Conservation (phyloP, 306 rosid species). For the cucumber (Cucumis sativus) region DNA sequence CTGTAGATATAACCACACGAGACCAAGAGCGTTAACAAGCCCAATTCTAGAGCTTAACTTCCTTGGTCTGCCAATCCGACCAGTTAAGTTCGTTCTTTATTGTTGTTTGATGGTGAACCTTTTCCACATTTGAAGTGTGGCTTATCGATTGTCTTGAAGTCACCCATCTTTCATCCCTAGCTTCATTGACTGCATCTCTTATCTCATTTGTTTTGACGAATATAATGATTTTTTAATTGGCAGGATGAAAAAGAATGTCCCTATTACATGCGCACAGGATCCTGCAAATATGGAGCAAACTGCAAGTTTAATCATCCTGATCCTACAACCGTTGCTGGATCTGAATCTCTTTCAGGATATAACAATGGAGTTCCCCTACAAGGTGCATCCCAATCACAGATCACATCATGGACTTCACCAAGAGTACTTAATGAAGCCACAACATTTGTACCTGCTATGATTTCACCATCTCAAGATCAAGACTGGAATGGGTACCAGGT, state of each 20-base stretch:
- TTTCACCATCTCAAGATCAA: slow-evolving; percentile 40
- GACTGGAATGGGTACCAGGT: slow-evolving; percentile 94
- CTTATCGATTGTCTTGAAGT: neutral
- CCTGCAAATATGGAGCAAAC: slow-evolving; percentile 83
- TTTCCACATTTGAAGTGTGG: neutral
- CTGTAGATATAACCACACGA: slow-evolving; percentile 72
- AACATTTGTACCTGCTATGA: slow-evolving; percentile 49
- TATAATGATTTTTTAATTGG: slow-evolving; percentile 10
- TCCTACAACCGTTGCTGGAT: slow-evolving; percentile 56
- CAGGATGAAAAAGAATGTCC: slow-evolving; percentile 90
- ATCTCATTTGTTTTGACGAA: slow-evolving; percentile 3
- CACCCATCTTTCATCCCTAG: neutral
- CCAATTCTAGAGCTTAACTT: slow-evolving; percentile 54
- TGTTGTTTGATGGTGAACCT: neutral
- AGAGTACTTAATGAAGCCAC: slow-evolving; percentile 54
- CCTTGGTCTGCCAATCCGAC: slow-evolving; percentile 85
- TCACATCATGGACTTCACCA: slow-evolving; percentile 50
- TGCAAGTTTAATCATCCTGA: slow-evolving; percentile 97
- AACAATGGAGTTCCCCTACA: slow-evolving; percentile 46
- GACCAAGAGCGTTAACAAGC: slow-evolving; percentile 21
- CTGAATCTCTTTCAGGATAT: slow-evolving; percentile 42
- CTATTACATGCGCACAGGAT: slow-evolving; percentile 88
- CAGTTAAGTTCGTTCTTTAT: slow-evolving; percentile 24
- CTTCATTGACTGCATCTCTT: neutral
- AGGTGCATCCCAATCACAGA: slow-evolving; percentile 42